Conservation (phyloP, 495 filamentous ascomycete species). For the Xylaria acuta region DNA sequence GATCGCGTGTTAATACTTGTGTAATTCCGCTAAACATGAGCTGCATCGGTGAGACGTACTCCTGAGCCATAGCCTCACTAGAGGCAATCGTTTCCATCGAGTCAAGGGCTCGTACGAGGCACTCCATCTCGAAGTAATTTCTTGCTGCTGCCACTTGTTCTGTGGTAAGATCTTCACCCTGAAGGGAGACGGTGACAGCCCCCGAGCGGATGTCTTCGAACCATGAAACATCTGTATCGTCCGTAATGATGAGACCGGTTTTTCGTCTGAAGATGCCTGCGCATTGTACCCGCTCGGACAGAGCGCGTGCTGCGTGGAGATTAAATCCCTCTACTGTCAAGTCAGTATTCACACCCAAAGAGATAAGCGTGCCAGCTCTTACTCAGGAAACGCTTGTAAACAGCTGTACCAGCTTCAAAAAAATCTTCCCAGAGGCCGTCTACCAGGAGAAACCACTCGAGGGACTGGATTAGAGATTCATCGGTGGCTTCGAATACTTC, state of each 20-base stretch:
- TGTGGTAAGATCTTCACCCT: slow-evolving; percentile 40
- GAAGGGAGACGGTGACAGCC: slow-evolving; percentile 43
- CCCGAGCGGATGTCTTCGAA: slow-evolving; percentile 48
- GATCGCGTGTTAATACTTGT: slow-evolving; percentile 23
- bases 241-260: slow-evolving; percentile 38
- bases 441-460: slow-evolving; percentile 84
- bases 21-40: not conserved
- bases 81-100: slow-evolving; percentile 63
- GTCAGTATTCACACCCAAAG: slow-evolving; percentile 34
- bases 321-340: slow-evolving; percentile 52
- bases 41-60: slow-evolving; percentile 40
- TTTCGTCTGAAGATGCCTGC: slow-evolving; percentile 50
- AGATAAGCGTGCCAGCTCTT: slow-evolving; percentile 39
- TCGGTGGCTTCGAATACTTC: slow-evolving; percentile 61
- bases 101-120: slow-evolving; percentile 69
- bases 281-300: slow-evolving; percentile 58
- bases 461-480: slow-evolving; percentile 72
- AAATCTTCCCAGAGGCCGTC: slow-evolving; percentile 74
- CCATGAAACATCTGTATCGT: slow-evolving; percentile 46
- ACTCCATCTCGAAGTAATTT: slow-evolving; percentile 76
- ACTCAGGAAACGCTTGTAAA: slow-evolving; percentile 80
- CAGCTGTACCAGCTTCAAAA: slow-evolving; percentile 66
- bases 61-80: slow-evolving; percentile 49
- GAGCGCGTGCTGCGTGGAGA: slow-evolving; percentile 68
- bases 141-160: slow-evolving; percentile 58